Evolutionary conservation across 2,329 filamentous ascomycete species (phyloP), one percentile per base, ranked within the genome.

Genomic region (Phymatotrichopsis omnivora): DNA sequence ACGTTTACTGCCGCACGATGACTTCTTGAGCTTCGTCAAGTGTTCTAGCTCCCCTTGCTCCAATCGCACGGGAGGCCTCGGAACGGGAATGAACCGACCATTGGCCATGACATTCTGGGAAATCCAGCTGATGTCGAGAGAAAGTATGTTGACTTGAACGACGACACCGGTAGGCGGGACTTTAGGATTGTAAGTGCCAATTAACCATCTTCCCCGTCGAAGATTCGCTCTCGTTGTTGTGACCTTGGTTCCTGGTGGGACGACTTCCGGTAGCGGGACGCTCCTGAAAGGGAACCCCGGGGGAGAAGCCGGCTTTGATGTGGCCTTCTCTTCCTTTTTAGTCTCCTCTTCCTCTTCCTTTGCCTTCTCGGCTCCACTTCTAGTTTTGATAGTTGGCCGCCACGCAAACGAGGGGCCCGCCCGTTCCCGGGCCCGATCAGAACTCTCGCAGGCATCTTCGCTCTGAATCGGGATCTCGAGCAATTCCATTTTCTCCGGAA

Each of bases 81-180:
- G 11, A 45, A 54, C 16, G 57, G 60, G 11, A 61, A 67, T 49
- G 60, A 65, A 53, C 20, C 30, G 56, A 38, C 32, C 54, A 7
- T 56, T 40, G 19, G 55, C 41, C 47, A 55, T 56, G 31, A 67
- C 61, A 40, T 67, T 69, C 38, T 65, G 64, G 27, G 67, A 66
- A 6, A 75, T 58, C 75, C 75, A 78, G 25, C 67, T 63, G 3
- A 77, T 65, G 40, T 67, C 63, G 14, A 74, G 60, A 8, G 61
- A 61, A 16, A 65, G 57, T 5, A 68, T 61, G 16, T 68, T 64
- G 4, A 70, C 67, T 28, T 69, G 65, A 14, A 77, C 65, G 1
- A 78, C 68, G 7, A 69, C 66, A 20, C 73, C 75, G 17, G 68
- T 61, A 1, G 70, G 68, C 11, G 60, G 60, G 10, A 71, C 60